phyloP scores from a whole-genome alignment of 1,284 basidiomycete species.

The Puccinia horiana region DNA sequence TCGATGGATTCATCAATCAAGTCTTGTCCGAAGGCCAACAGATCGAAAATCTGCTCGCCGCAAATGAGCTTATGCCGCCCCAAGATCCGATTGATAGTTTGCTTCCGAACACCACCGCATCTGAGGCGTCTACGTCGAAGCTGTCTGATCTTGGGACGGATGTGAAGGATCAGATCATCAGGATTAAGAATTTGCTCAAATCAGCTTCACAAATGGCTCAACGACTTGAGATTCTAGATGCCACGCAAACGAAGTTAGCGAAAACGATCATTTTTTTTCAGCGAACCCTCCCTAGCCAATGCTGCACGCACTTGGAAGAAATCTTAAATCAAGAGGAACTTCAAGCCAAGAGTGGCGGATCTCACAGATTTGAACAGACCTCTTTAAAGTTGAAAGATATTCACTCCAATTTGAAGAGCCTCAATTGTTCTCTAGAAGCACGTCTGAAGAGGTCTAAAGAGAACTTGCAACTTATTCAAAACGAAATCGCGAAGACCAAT shows the following conservation, averaged over 20 bases:
- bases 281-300: constrained; percentile 16
- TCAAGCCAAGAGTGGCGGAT: not conserved
- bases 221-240: constrained; percentile 10
- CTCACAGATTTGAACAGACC: constrained; percentile 17
- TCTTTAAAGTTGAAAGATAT: not conserved
- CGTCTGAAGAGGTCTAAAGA: constrained; percentile 11
- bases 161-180: not conserved
- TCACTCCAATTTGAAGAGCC: not conserved
- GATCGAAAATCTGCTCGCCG: not conserved
- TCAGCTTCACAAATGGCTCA: not conserved
- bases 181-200: constrained; percentile 1
- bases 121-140: not conserved
- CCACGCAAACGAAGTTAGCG: not conserved
- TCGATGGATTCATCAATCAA: constrained; percentile 21
- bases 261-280: not conserved
- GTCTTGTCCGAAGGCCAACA: constrained; percentile 12
- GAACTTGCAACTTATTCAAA: not conserved
- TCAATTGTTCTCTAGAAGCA: not conserved
- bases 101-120: not conserved
- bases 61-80: not conserved
- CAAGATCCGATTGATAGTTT: not conserved
- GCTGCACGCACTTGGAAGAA: constrained; percentile 3
- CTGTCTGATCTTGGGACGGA: not conserved
- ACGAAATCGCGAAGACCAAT: constrained; percentile 7
- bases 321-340: not conserved